Evolutionary conservation across 2,329 filamentous ascomycete genomes (phyloP).

Genomic region (Colletotrichum musicola): DNA sequence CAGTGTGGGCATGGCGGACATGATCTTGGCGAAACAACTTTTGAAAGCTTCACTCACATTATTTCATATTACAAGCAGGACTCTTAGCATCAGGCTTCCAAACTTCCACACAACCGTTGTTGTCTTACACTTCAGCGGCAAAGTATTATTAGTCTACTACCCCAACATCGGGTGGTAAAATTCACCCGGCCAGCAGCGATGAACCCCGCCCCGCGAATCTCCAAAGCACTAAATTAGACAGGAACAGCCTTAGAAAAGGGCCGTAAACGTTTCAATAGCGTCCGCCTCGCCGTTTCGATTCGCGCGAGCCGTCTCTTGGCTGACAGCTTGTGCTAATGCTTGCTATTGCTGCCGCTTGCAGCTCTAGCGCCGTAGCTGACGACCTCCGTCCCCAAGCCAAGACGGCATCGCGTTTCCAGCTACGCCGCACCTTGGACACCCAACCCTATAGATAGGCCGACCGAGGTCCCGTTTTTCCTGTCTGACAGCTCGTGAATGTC

Average conservation of each 20-base stretch:
- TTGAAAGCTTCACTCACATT: conserved; percentile 4
- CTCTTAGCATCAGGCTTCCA: too few relatives aligned
- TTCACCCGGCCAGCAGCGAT: background rate
- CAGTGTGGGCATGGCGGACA: conserved; percentile 11
- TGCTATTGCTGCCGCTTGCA: background rate
- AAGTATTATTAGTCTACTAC: too few relatives aligned
- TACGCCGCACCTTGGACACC: background rate
- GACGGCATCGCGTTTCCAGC: conserved; percentile 1
- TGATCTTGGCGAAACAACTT: conserved; percentile 21
- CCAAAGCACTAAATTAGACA: background rate
- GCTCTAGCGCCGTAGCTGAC: background rate
- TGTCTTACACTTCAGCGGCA: too few relatives aligned
- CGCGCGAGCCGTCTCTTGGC: conserved; percentile 3
- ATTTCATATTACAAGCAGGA: background rate
- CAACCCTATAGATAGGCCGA: too few relatives aligned
- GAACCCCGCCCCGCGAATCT: background rate
- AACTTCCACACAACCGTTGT: background rate
- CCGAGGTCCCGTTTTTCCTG: background rate
- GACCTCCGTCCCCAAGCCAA: conserved; percentile 5
- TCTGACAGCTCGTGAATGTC: background rate
- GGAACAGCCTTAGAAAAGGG: background rate
- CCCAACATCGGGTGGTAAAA: background rate
- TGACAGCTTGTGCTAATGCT: background rate
- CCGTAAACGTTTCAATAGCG: conserved; percentile 21
- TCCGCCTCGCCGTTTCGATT: conserved; percentile 12